Evolutionary conservation across 1,139 yeast species (phyloP), one percentile per base, ranked within the genome.

Genomic region (Lodderomyces oxycetoniae): DNA sequence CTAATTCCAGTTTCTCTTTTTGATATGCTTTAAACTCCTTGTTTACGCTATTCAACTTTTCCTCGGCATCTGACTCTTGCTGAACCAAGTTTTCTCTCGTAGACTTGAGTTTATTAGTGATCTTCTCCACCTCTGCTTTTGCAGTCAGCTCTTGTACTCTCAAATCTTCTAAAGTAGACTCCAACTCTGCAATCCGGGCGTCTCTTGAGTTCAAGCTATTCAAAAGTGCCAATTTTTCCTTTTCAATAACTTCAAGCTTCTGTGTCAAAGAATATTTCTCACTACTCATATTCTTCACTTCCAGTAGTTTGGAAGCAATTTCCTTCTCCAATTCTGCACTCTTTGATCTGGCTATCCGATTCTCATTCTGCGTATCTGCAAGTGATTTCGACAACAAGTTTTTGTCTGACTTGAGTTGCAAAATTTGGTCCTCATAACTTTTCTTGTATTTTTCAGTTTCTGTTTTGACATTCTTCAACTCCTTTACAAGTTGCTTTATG

Each of bases 401-500:
- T 10, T 13, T 30, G 8, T 30, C 32, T 14, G n/a, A 16, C 12
- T 22, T 12, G 3, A 60, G 42, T 8, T 45, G 43, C 8, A 51
- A 45, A 13, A 64, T 42, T 30, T 53, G 53, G 1, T 42, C 36
- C 21, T 60, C 63, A 31, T 55, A 54, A 2, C 46, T 45, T 13
- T 47, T 50, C 8, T 39, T 44, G 1, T 42, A 15, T 26, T 50
- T 58, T 4, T 43, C 39, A n/a, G 44, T 38, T 13, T 61, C 53
- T 36, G 41, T 16, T 42, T 52, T 39, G 28, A 57, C 39, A 11
- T 36, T 42, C 12, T 53, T 56, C 2, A 61, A 42, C 10, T 73
- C 74, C 31, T 67, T 74, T 59, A 74, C 53, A 52, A 53, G 38
- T 39, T 52, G 41, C 55, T 67, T 44, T 15, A 73, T 53, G 10